These are phyloP conservation scores for Trichophyton rubrum DNA, from an alignment of 2,329 filamentous ascomycete species.

Conservation along the genomic window DNA sequence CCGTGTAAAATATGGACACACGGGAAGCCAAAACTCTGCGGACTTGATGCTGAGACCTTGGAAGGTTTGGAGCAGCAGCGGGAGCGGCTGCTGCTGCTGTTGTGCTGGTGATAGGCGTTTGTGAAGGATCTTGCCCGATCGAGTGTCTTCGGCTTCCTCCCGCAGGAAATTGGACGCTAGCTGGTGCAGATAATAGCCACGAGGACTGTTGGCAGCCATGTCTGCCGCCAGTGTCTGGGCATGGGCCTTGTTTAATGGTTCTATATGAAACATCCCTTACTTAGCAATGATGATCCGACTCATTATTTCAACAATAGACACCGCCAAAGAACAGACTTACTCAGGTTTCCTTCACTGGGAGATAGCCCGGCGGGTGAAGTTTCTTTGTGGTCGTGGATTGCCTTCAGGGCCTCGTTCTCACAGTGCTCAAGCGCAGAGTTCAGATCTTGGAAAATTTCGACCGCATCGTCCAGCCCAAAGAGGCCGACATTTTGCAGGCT, in stretches of 20 bases:
- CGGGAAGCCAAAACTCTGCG: constrained; percentile 90
- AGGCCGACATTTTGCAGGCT: constrained; percentile 76
- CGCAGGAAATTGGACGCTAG: constrained; percentile 65
- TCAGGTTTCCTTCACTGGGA: neutral
- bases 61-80: constrained; percentile 90
- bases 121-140: constrained; percentile 2
- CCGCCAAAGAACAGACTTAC: constrained; percentile 2
- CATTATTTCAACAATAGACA: neutral
- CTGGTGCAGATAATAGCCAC: constrained; percentile 61
- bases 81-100: constrained; percentile 50
- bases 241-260: neutral
- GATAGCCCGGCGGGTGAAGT: constrained; percentile 10
- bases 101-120: neutral
- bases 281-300: neutral
- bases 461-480: constrained; percentile 58
- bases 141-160: constrained; percentile 45
- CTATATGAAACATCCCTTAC: neutral
- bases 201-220: constrained; percentile 57
- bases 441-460: constrained; percentile 72
- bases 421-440: constrained; percentile 90
- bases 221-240: neutral
- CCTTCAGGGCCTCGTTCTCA: constrained; percentile 83
- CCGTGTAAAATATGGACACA: constrained; percentile 60
- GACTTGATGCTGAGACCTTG: constrained; percentile 72
- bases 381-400: constrained; percentile 60